Conservation (phyloP, 163 green algal genomes). For the Scenedesmus sp. region DNA sequence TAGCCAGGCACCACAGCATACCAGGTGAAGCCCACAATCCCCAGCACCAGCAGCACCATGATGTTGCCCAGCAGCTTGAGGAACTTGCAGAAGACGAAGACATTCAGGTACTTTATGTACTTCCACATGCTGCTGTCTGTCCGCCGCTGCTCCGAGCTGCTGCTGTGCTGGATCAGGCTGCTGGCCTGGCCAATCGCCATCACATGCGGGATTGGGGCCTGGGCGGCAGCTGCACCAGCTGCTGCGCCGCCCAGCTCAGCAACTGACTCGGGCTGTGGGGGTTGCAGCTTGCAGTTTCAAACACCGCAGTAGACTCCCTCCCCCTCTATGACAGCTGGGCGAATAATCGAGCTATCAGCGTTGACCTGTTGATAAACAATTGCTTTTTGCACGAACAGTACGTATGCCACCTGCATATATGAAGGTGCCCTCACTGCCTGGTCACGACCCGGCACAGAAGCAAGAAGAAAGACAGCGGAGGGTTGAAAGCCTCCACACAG, state of each 20-base stretch:
- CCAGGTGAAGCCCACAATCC: constrained; percentile 62
- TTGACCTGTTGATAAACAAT: background rate
- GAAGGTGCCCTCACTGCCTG: too few relatives aligned
- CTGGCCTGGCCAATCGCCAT: background rate
- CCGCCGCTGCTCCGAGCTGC: constrained; percentile 6
- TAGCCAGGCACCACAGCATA: constrained; percentile 62
- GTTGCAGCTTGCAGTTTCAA: background rate
- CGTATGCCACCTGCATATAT: too few relatives aligned
- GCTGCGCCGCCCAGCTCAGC: constrained; percentile 6
- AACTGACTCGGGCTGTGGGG: background rate
- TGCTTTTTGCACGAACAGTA: too few relatives aligned
- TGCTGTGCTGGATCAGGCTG: background rate
- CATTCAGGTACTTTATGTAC: constrained; percentile 56
- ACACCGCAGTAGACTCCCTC: background rate
- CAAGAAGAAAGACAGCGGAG: too few relatives aligned
- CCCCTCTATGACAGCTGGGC: background rate
- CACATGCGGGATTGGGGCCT: background rate
- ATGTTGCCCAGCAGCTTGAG: constrained; percentile 69
- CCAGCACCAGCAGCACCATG: constrained; percentile 75
- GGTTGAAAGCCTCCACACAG: too few relatives aligned
- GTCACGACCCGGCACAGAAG: too few relatives aligned
- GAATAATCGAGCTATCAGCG: background rate
- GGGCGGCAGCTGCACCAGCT: background rate
- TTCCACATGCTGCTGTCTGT: constrained; percentile 43
- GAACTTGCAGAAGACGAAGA: constrained; percentile 72